Evolutionary conservation across 169 alveolate genomes (phyloP).

Genomic region (Eimeria acervulina): DNA sequence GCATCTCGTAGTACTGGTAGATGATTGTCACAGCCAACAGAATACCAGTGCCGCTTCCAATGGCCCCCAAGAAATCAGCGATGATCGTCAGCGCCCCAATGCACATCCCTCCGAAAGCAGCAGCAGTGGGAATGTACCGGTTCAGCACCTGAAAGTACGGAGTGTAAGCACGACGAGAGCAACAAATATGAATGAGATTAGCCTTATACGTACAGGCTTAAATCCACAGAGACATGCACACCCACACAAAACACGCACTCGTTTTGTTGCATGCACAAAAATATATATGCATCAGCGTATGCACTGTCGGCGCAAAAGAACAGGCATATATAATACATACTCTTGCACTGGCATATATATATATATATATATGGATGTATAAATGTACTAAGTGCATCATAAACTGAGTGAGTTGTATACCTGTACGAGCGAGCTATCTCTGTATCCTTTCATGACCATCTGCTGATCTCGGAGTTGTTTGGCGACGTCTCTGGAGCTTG

Average conservation of each 20-base stretch:
- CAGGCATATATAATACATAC: background rate
- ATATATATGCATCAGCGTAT: too few species aligned
- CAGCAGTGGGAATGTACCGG: constrained; percentile 99
- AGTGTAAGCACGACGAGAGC: too few species aligned
- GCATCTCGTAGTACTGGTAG: constrained; percentile 99
- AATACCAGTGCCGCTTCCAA: constrained; percentile 99
- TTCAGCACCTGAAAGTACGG: constrained; percentile 75
- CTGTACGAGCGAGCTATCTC: constrained; percentile 93
- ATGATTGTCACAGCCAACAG: constrained; percentile 99
- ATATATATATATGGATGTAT: background rate
- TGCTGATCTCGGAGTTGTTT: constrained; percentile 99
- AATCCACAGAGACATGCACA: background rate
- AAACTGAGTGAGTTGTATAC: constrained; percentile 13
- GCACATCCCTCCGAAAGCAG: constrained; percentile 99
- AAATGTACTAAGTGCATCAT: background rate
- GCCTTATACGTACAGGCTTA: too few species aligned
- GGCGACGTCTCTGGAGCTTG: constrained; percentile 99
- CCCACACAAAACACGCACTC: too few species aligned
- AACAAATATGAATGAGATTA: too few species aligned
- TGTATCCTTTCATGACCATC: constrained; percentile 95
- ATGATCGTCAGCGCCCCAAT: constrained; percentile 99
- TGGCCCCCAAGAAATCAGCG: constrained; percentile 99
- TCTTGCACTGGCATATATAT: background rate
- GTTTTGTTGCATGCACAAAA: too few species aligned
- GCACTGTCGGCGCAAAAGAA: too few species aligned